Conservation (phyloP, 2,329 filamentous ascomycete species). For the Fonsecaea pedrosoi region DNA sequence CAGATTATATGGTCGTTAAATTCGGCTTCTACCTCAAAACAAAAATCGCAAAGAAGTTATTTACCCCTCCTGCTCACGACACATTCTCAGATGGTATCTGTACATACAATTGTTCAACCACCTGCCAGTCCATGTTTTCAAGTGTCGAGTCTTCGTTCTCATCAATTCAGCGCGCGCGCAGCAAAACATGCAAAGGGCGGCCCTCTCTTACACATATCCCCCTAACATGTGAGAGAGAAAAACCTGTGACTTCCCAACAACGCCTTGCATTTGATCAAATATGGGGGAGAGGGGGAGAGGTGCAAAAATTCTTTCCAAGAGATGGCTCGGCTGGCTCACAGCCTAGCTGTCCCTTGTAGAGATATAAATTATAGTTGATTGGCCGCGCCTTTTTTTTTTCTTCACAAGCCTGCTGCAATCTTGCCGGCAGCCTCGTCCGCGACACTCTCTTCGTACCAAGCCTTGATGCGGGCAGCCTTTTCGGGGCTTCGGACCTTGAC, state of each 20-base stretch:
- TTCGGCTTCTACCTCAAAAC: slow-evolving; percentile 11
- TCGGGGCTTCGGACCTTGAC: slow-evolving; percentile 38
- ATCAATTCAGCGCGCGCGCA: not conserved
- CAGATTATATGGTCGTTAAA: slow-evolving; percentile 23
- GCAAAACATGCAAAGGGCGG: too few species aligned
- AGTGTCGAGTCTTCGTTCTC: slow-evolving; percentile 1
- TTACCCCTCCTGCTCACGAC: not conserved
- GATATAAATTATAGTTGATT: slow-evolving; percentile 8
- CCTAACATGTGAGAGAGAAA: not conserved
- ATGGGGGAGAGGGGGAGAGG: not conserved
- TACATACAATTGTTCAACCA: slow-evolving; percentile 17
- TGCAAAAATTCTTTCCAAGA: not conserved
- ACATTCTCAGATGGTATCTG: slow-evolving; percentile 13
- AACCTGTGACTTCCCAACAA: slow-evolving; percentile 17
- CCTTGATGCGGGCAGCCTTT: slow-evolving; percentile 39
- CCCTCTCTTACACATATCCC: too few species aligned
- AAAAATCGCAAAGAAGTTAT: slow-evolving; percentile 16
- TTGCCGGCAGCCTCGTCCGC: slow-evolving; percentile 38
- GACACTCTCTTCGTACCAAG: slow-evolving; percentile 40
- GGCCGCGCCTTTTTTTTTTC: not conserved
- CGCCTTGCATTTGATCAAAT: slow-evolving; percentile 21
- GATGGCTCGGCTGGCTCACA: not conserved
- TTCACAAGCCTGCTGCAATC: slow-evolving; percentile 31
- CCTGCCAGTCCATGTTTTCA: not conserved
- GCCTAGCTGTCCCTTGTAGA: not conserved